Evolutionary conservation across 2,329 filamentous ascomycete species (phyloP), one percentile per base, ranked within the genome.

Genomic region (Lasiodiplodia sp.): DNA sequence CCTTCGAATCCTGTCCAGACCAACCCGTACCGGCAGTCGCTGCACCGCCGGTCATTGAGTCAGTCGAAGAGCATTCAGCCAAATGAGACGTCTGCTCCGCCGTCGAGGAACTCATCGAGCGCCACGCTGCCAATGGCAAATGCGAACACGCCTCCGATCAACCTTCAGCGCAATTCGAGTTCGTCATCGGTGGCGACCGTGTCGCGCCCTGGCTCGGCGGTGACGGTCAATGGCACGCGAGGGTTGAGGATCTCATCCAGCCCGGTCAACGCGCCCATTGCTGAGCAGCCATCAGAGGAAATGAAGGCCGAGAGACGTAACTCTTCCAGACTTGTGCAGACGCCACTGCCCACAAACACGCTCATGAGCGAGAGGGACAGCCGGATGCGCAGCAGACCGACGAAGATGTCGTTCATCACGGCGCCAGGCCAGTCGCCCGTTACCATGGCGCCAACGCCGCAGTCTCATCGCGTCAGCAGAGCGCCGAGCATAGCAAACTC

Each of bases 21-120:
- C 51, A 72, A 69, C 34, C 67, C 65, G 10, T 70, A 75, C 34
- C 66, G 71, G n/a, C 72, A 73, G 40, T 74, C 69, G 57, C 73
- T 71, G 8, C 67, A 69, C 4, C 75, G 75, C 25, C 73, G 74
- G 14, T 70, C 69, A 23, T 77, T 75, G 2, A 76, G 70, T 38
- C 68, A 51, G 28, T 57, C 65, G 53, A 56, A 68, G 66, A 63
- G 53, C 51, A 44, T 28, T 52, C 44, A n/a, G 44, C n/a, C 21
- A 25, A 63, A 52, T 40, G 55, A 55, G 40, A 25, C 31, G 10
- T 18, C 53, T 23, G 38, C 44, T 11, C 38, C 63, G 23, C 37
- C 56, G 52, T 66, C 63, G 38, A 55, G 63, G 31, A 55, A 56
- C 28, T 56, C 63, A 18, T 66, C 63, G 14, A 66, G 51, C 31